phyloP scores from a whole-genome alignment of 495 filamentous ascomycete species.

The Neurospora pannonica region DNA sequence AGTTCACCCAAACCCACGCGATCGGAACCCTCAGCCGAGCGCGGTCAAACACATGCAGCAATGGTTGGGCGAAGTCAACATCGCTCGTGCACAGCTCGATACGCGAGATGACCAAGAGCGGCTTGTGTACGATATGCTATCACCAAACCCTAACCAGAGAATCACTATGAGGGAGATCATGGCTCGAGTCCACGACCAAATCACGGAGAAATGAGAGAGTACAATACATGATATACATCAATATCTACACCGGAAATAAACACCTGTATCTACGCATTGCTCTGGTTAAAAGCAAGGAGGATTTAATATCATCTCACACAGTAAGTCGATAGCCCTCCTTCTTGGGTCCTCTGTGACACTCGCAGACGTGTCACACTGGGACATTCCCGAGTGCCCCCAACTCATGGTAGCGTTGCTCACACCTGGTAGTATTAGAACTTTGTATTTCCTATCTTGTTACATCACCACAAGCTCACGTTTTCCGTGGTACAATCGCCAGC shows the following conservation, averaged over 20 bases:
- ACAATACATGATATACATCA: background rate
- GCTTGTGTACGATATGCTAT: constrained; percentile 35
- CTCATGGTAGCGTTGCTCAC: background rate
- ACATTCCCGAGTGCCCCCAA: background rate
- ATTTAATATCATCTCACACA: background rate
- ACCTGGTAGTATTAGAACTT: background rate
- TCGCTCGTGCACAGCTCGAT: constrained; percentile 27
- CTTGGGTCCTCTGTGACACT: background rate
- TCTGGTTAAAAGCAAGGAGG: background rate
- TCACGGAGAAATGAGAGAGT: constrained; percentile 8
- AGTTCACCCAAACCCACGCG: constrained; percentile 13
- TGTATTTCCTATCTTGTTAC: background rate
- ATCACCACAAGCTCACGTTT: background rate
- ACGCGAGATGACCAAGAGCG: constrained; percentile 30
- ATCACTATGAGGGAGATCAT: constrained; percentile 33
- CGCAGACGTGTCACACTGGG: background rate
- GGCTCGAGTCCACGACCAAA: constrained; percentile 23
- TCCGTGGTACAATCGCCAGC: background rate
- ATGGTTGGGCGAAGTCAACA: constrained; percentile 36
- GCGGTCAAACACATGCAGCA: constrained; percentile 35
- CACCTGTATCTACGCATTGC: background rate
- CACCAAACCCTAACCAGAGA: constrained; percentile 32
- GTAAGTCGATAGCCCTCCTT: background rate
- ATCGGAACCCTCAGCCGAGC: constrained; percentile 24
- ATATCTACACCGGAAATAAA: background rate